Evolutionary conservation across 306 rosid genomes (phyloP).

Genomic region (Ormosia semicastrata): DNA sequence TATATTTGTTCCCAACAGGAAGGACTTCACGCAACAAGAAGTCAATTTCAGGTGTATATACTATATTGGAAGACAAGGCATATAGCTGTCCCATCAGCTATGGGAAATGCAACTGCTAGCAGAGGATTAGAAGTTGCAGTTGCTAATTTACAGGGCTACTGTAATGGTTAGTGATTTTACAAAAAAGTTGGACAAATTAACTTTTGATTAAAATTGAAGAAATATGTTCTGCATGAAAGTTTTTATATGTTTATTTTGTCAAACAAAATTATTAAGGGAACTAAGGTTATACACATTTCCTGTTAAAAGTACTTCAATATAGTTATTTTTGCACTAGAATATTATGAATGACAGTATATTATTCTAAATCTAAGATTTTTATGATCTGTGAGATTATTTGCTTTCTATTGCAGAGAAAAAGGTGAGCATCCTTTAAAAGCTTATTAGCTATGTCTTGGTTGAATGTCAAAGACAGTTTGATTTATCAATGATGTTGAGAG

Average conservation of each 20-base stretch:
- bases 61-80: conserved; percentile 65
- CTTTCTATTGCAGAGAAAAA: too few species aligned
- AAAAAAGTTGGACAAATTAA: not conserved
- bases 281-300: too few species aligned
- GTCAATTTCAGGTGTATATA: not conserved
- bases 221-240: too few species aligned
- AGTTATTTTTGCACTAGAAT: too few species aligned
- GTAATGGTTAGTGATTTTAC: conserved; percentile 67
- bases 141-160: conserved; percentile 95
- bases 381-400: too few species aligned
- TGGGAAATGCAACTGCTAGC: conserved; percentile 93
- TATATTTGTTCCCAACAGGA: not conserved
- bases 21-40: not conserved
- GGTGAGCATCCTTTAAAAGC: too few species aligned
- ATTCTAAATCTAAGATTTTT: too few species aligned
- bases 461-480: not conserved
- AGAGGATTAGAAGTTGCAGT: conserved; percentile 99
- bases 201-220: too few species aligned
- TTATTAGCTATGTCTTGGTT: not conserved
- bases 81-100: conserved; percentile 59
- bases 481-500: not conserved
- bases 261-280: too few species aligned
- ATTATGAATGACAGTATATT: too few species aligned
- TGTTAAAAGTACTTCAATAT: too few species aligned
- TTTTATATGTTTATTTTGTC: too few species aligned